Evolutionary conservation across 1,139 yeast species (phyloP), one percentile per base, ranked within the genome.

Genomic region (Kurtzmaniella quercitrusa): DNA sequence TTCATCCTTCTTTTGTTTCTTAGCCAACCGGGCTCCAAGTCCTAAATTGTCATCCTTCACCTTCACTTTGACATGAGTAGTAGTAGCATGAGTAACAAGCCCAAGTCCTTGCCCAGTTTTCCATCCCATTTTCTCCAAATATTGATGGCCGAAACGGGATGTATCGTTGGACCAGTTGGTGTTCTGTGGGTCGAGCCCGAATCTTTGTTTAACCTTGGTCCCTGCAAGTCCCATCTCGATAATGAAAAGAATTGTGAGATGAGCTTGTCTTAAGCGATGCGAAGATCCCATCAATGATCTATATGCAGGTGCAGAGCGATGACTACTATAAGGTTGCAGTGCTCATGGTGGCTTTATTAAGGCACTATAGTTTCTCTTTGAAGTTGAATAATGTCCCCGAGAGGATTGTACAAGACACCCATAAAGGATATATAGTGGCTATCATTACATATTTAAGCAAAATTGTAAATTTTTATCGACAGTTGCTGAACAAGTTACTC

Each of bases 91-190:
- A 47, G 75, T 75, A 25, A 74, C 82, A 50, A 79, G 60, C 2
- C 98, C 98, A 19, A 93, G 73, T 3, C 98, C 98, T 50, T 73
- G 68, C 11, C 98, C 98, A 1, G 95, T 95, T 43, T 71, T 74
- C 98, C 98, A 93, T 11, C 98, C 98, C 60, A 83, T 70, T 54
- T 80, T 82, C 49, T 82, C 81, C 46, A 93, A 63, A 61, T 90
- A 90, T 56, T 85, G 81, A 60, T 87, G 96, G 1, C 98, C 98
- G 58, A 93, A 93, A 46, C 96, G 68, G 8, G 73, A 70, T 0
- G 86, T 85, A 55, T 93, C 82, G 59, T 90, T 89, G 29, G 97
- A 86, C 99, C 99, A 93, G 52, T 81, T 79, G 3, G 96, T 90
- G 58, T 93, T 93, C 56, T 98, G 73, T 15, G 98, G 99, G 65